phyloP scores from a whole-genome alignment of 148 eudicot species.

The Vaccinium myrtillus region DNA sequence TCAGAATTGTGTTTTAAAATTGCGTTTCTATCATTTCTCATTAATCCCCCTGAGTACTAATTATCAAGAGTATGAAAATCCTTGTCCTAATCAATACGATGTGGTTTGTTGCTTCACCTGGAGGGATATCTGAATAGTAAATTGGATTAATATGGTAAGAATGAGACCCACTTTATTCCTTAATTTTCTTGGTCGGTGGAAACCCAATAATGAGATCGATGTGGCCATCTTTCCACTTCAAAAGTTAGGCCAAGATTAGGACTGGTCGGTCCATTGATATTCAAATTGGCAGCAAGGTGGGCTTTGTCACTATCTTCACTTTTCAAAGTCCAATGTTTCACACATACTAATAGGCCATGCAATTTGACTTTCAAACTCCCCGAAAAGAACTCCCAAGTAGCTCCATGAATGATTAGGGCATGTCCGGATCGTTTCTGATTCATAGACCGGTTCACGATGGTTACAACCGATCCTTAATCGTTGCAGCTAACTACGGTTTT shows the following conservation, averaged over 20 bases:
- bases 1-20: too few species aligned
- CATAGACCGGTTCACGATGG: background rate
- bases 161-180: background rate
- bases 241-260: slow-evolving; percentile 18
- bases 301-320: background rate
- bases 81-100: background rate
- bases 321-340: background rate
- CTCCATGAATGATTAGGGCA: background rate
- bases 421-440: background rate
- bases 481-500: background rate
- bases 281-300: background rate
- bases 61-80: background rate
- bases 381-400: background rate
- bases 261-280: slow-evolving; percentile 7
- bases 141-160: background rate
- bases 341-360: background rate
- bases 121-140: too few species aligned
- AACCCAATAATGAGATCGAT: background rate
- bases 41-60: background rate
- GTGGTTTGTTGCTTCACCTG: background rate
- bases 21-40: too few species aligned
- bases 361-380: background rate
- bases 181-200: background rate
- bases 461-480: background rate
- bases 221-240: background rate